Evolutionary conservation across 2,329 filamentous ascomycete species (phyloP).

Genomic region (Botryotinia convoluta): DNA sequence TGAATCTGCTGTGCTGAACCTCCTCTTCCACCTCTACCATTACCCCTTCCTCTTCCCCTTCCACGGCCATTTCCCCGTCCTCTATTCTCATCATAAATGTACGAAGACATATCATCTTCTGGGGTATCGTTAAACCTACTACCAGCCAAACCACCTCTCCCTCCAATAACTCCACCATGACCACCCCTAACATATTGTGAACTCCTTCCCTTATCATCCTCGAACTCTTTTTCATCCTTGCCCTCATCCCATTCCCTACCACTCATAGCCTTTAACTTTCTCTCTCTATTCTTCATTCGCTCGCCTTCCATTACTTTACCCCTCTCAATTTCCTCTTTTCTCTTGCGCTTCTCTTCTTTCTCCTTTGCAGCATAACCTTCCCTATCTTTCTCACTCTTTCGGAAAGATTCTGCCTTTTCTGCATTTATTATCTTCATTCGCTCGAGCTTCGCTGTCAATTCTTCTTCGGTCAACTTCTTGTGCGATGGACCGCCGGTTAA

Average conservation of each 20-base stretch:
- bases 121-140: slow-evolving; percentile 23
- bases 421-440: slow-evolving; percentile 61
- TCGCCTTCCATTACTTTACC: slow-evolving; percentile 38
- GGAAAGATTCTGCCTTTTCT: slow-evolving; percentile 57
- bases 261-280: slow-evolving; percentile 38
- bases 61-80: slow-evolving; percentile 26
- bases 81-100: slow-evolving; percentile 23
- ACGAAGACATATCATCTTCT: slow-evolving; percentile 17
- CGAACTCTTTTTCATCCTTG: slow-evolving; percentile 37
- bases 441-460: slow-evolving; percentile 59
- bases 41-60: slow-evolving; percentile 7
- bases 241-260: slow-evolving; percentile 39
- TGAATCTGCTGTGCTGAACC: slow-evolving; percentile 19
- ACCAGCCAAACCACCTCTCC: slow-evolving; percentile 21
- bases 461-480: slow-evolving; percentile 62
- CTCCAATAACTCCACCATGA: slow-evolving; percentile 31
- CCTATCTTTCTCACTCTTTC: slow-evolving; percentile 64
- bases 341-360: slow-evolving; percentile 53
- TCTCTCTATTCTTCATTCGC: slow-evolving; percentile 38
- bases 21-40: slow-evolving; percentile 26
- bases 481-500: slow-evolving; percentile 52
- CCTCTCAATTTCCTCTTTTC: slow-evolving; percentile 38
- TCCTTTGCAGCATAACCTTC: slow-evolving; percentile 64
- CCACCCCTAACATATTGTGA: slow-evolving; percentile 36
- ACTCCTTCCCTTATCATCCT: slow-evolving; percentile 33